Evolutionary conservation across 106 monocot genomes (phyloP).

Genomic region (Dendrobium huoshanense): DNA sequence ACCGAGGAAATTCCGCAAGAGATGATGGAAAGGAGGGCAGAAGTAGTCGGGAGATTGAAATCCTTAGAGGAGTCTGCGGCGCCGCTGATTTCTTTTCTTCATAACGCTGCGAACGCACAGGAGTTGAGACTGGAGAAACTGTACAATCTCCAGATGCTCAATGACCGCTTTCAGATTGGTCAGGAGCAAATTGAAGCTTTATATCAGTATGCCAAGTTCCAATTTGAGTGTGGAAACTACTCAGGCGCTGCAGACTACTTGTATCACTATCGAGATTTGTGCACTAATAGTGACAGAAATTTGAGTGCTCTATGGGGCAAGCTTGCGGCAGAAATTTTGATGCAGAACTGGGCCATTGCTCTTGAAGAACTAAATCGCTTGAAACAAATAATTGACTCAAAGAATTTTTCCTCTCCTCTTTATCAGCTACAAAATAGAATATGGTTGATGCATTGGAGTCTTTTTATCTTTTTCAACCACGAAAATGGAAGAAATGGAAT

Average conservation of each 20-base stretch:
- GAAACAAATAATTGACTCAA: slow-evolving; percentile 94
- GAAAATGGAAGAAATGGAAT: slow-evolving; percentile 98
- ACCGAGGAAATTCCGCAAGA: slow-evolving; percentile 89
- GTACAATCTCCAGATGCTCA: slow-evolving; percentile 88
- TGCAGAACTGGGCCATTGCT: slow-evolving; percentile 98
- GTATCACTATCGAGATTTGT: slow-evolving; percentile 84
- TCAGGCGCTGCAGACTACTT: slow-evolving; percentile 85
- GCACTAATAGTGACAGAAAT: slow-evolving; percentile 80
- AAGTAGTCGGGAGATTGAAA: slow-evolving; percentile 72
- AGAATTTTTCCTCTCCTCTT: slow-evolving; percentile 78
- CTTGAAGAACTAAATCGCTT: slow-evolving; percentile 88
- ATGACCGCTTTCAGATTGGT: slow-evolving; percentile 89
- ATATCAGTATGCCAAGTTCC: slow-evolving; percentile 98
- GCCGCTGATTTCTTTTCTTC: slow-evolving; percentile 71
- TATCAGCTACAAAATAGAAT: slow-evolving; percentile 84
- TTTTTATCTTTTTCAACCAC: slow-evolving; percentile 95
- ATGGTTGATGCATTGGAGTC: slow-evolving; percentile 98
- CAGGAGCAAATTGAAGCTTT: slow-evolving; percentile 85
- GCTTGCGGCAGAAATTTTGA: slow-evolving; percentile 94
- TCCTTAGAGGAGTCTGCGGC: slow-evolving; percentile 77
- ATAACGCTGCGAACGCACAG: slow-evolving; percentile 60
- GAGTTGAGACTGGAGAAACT: slow-evolving; percentile 82
- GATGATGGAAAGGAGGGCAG: slow-evolving; percentile 62
- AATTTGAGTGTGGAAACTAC: slow-evolving; percentile 97
- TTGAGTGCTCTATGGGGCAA: slow-evolving; percentile 93